These are phyloP conservation scores for Heliocybe sulcata DNA, from an alignment of 1,284 basidiomycete genomes.

Conservation along the genomic window DNA sequence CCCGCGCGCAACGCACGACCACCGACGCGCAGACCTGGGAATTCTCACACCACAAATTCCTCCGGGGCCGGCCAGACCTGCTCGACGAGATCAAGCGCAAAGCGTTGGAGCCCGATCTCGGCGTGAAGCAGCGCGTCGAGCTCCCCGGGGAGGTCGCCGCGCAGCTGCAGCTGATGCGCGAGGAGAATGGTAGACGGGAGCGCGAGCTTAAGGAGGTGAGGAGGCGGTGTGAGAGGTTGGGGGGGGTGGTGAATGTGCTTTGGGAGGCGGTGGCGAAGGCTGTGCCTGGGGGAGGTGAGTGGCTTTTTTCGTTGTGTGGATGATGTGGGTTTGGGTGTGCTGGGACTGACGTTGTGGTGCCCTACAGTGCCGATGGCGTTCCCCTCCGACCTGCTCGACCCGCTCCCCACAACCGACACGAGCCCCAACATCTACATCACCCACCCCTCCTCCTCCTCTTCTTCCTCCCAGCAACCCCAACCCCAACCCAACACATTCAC, in stretches of 20 bases:
- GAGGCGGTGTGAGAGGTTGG: constrained; percentile 29
- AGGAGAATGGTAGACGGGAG: constrained; percentile 56
- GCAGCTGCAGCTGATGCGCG: constrained; percentile 58
- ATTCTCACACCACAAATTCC: constrained; percentile 83
- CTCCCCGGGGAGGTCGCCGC: constrained; percentile 72
- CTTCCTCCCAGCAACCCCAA: constrained; percentile 21
- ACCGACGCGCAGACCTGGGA: constrained; percentile 83
- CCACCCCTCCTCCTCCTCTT: constrained; percentile 41
- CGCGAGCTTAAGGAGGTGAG: constrained; percentile 45
- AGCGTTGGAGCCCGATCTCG: constrained; percentile 69
- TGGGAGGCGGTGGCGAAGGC: constrained; percentile 52
- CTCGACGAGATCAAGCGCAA: constrained; percentile 85
- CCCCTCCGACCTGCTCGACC: constrained; percentile 53
- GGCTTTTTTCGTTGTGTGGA: neutral
- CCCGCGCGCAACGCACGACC: constrained; percentile 74
- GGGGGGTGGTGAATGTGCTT: constrained; percentile 33
- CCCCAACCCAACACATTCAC: constrained; percentile 15
- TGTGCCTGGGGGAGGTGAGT: constrained; percentile 45
- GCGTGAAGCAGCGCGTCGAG: constrained; percentile 61
- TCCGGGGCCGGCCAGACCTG: constrained; percentile 74
- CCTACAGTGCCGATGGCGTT: constrained; percentile 42
- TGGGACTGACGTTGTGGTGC: no score
- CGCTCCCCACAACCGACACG: constrained; percentile 9
- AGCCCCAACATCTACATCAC: constrained; percentile 70
- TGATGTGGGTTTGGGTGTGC: constrained; percentile 8